These are phyloP conservation scores for Linnemannia zychae DNA, from an alignment of 192 early-diverging fungal species.

Conservation along the genomic window DNA sequence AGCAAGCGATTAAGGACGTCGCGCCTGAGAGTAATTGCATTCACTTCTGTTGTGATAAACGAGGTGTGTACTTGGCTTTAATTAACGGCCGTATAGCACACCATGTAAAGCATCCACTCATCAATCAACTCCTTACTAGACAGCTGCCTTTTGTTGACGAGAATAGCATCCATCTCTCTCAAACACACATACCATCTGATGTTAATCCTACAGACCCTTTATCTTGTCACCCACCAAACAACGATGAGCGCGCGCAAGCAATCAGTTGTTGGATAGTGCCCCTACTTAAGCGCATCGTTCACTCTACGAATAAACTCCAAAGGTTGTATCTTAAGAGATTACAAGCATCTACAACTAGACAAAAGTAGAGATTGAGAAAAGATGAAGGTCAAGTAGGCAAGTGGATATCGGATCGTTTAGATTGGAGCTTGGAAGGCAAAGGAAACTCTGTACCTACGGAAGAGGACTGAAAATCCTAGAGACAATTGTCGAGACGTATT, in stretches of 20 bases:
- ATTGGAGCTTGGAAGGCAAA: too few relatives aligned
- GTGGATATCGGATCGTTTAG: too few relatives aligned
- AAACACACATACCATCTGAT: constrained; percentile 5
- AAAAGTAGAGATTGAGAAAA: too few relatives aligned
- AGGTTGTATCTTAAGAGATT: too few relatives aligned
- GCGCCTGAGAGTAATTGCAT: constrained; percentile 9
- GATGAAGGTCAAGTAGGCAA: too few relatives aligned
- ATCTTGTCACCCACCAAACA: constrained; percentile 3
- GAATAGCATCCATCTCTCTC: constrained; percentile 1
- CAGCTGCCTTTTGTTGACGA: not conserved
- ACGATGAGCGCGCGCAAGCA: not conserved
- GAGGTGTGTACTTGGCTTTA: not conserved
- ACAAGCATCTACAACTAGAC: too few relatives aligned
- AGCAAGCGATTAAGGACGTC: constrained; percentile 14
- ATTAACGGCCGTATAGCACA: constrained; percentile 1
- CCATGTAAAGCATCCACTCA: not conserved
- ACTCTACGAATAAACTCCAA: too few relatives aligned
- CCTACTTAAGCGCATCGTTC: too few relatives aligned
- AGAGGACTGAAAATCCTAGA: too few relatives aligned
- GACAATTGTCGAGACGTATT: too few relatives aligned
- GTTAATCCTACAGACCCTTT: constrained; percentile 13
- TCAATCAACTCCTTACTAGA: not conserved
- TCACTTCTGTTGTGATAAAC: constrained; percentile 4
- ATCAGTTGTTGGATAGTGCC: too few relatives aligned
- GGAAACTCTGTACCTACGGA: too few relatives aligned